phyloP scores from a whole-genome alignment of 768 basidiomycete genomes.

The Clavaria fumosa region DNA sequence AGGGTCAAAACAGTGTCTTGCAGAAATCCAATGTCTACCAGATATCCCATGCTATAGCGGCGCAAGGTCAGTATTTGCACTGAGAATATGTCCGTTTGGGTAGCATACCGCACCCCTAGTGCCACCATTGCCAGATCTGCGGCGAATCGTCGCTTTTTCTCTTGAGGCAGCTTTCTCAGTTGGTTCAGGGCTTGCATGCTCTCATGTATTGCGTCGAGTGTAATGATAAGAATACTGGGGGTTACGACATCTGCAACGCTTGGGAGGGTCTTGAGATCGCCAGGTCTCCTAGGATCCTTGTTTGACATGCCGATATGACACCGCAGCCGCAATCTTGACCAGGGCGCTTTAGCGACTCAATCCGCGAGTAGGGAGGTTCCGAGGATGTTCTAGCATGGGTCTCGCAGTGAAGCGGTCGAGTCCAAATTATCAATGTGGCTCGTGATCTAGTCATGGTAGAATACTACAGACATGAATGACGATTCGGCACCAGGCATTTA shows the following conservation, averaged over 20 bases:
- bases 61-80: constrained; percentile 3
- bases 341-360: no score
- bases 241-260: background rate
- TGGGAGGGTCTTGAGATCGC: no score
- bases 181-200: constrained; percentile 6
- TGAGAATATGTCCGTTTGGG: constrained; percentile 3
- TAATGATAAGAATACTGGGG: constrained; percentile 15
- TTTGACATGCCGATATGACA: no score
- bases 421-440: no score
- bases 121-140: constrained; percentile 28
- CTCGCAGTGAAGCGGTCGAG: no score
- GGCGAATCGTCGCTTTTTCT: background rate
- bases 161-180: background rate
- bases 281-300: no score
- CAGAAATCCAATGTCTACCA: constrained; percentile 32
- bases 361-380: no score
- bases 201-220: constrained; percentile 14
- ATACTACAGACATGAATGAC: no score
- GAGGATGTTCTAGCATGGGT: no score
- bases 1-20: constrained; percentile 17
- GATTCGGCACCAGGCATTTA: no score
- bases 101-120: constrained; percentile 25
- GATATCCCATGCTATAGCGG: constrained; percentile 27
- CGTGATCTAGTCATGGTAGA: no score
- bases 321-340: no score